Evolutionary conservation across 495 filamentous ascomycete genomes (phyloP), one percentile per base, ranked within the genome.

Genomic region (Penicillium pancosmium): DNA sequence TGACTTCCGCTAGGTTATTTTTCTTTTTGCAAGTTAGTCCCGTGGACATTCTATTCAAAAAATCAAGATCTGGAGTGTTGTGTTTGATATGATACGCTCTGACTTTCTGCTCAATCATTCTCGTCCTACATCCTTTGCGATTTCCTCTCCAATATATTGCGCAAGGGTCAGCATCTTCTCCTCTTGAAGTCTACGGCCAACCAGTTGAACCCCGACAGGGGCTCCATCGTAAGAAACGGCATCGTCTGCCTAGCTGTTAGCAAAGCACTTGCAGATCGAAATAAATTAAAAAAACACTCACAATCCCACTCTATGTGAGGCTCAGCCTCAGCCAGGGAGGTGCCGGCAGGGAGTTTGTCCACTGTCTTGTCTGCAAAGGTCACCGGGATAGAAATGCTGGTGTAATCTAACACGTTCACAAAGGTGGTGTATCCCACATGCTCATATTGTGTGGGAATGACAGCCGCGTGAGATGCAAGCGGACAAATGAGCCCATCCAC

Each of bases 341-440:
- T 60, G 57, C 72, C 78, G 0, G 59, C 62, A 9, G 69, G 55
- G 12, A 71, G 65, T 51, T 73, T 66, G 73, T 88, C 86, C 6
- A 86, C 50, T 2, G 54, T 63, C 65, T 85, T 82, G 57, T 85
- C 79, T 5, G 76, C 82, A 18, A 67, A 76, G 0, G 82, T 85
- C 4, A 88, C 83, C 3, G 86, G 86, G 50, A 88, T 63, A n/a
- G 79, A 73, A 3, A 84, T 77, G 25, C 74, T 70, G 19, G 79
- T 83, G 56, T 87, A 87, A 61, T 88, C 85, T 35, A 87, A 60
- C 9, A 80, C 31, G 65, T 87, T 88, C 21, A 85, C 72, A 56
- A 80, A 80, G 1, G 56, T 64, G 1, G 76, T 74, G 58, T 87
- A 88, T 5, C 78, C 84, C 46, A 79, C 75, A 57, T 82, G 73